Base-by-base conservation (phyloP, 2,329 filamentous ascomycete species). In the Scedosporium boydii region DNA sequence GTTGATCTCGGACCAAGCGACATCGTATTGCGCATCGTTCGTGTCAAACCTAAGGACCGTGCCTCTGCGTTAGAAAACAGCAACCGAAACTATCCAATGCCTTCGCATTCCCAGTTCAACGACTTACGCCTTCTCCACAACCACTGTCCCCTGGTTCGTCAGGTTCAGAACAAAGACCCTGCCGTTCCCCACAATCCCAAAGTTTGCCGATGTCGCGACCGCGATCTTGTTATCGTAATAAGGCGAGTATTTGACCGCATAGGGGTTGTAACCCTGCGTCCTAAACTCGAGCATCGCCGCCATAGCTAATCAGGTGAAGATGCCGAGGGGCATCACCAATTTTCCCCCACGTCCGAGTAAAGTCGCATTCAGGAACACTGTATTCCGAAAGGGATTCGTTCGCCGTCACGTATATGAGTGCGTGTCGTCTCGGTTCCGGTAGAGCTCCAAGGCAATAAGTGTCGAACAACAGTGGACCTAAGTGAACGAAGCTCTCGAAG, bases 161-260 rank as follows among this genome's bases (percentile, higher is more conserved):
- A 99, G 77, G 34, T 88, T 89, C 27, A 98, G 81, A 63, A 93
- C 87, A 71, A 90, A 98, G 1, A 98, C 77, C 53, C 93, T 86
- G 10, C 95, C 95, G 78, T 99, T 99, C 58, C 95, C 95, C 42
- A 99, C 93, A 46, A 99, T 89, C 46, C 95, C 95, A 77, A 95
- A 99, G 80, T 99, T 98, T 66, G 93, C 87, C n/a, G 92, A 89
- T 1, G 90, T 84, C 34, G 91, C 90, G 69, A 97, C 92, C 63
- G 93, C 93, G 66, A 99, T 86, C 66, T 93, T 87, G 67, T 90
- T 95, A 78, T 98, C 95, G 79, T 96, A 96, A 80, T 97, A 99
- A 6, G 95, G 95, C 62, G 93, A 98, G 81, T 98, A 99, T 77
- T 97, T 96, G 76, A 97, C 92, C 68, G 90, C 91, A 77, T 96